Base-by-base conservation (phyloP, 176 grass and related monocot genomes). In the Tillandsia fasciculata region DNA sequence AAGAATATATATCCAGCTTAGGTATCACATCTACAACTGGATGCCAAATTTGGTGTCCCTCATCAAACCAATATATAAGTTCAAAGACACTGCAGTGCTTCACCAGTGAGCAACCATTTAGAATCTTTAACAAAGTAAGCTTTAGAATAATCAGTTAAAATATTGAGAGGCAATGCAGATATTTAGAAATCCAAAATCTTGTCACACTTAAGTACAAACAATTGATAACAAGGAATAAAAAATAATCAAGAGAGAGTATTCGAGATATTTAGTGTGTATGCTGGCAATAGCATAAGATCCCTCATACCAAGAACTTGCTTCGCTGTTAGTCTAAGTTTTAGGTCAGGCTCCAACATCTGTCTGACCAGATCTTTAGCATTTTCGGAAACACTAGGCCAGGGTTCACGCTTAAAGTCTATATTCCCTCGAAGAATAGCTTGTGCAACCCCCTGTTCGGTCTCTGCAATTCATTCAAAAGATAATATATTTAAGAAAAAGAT, bases 391-490 rank as follows among this genome's bases (percentile, higher is more conserved):
- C 86, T 99, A 9, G 89, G 84, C 94, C 94, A 99, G 50, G 94
- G 94, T 69, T 99, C 94, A 52, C 94, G 76, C 77, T 93, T 99
- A 74, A 99, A 99, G 72, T 99, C 94, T 10, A 99, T 99, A 79
- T 80, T 83, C 61, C 94, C 94, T 52, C 90, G 87, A 67, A 99
- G 89, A 80, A 99, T 99, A 78, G 94, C 89, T 69, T 93, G 94
- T 54, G 94, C 94, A 65, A 99, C 89, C 54, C 94, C 94, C 84
- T 99, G 94, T 79, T 99, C 94, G 27, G 94, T 99, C 87, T 99
- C 94, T 99, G 84, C 77, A 87, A 61, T 77, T 51, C 63, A 64
- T 49, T 47, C 57, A 83, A 66, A 68, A 74, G 68, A 77, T 42
- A 42, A 6, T 7, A 4, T 42, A 42, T 42, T 42, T 42, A 42